Percentiles rank a stretch among this genome's conserved stretches.
These are phyloP conservation scores for Typha latifolia DNA, from an alignment of 176 grass and related monocot species.

Conservation along the genomic window DNA sequence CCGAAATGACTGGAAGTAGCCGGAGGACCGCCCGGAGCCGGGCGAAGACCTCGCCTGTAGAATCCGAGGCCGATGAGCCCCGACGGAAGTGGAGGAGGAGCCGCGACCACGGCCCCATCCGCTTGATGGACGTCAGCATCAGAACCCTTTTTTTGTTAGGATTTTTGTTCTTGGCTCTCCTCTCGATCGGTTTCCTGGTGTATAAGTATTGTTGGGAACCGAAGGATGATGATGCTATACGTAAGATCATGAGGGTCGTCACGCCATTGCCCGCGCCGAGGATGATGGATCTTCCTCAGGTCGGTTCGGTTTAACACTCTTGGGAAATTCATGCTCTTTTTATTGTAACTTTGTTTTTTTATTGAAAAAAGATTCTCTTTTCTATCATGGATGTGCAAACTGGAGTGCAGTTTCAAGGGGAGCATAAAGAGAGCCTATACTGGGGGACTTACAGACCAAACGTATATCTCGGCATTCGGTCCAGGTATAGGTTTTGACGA, in stretches of 20 bases:
- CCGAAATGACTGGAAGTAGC: constrained; percentile 17
- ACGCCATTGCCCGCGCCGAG: constrained; percentile 60
- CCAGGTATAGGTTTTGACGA: constrained; percentile 44
- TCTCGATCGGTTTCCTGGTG: constrained; percentile 20
- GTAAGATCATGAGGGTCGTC: constrained; percentile 50
- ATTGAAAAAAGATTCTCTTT: constrained; percentile 17
- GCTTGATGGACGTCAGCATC: constrained; percentile 39
- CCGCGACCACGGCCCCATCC: constrained; percentile 44
- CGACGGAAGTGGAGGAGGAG: constrained; percentile 5
- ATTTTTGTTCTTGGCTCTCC: constrained; percentile 19
- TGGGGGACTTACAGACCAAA: constrained; percentile 95
- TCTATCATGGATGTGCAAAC: constrained; percentile 2
- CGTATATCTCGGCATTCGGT: constrained; percentile 83
- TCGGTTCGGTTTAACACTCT: constrained; percentile 11
- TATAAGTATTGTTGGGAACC: constrained; percentile 26
- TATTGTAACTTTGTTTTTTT: background rate
- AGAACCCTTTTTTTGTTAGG: constrained; percentile 31
- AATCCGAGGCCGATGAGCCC: constrained; percentile 17
- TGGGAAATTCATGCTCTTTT: background rate
- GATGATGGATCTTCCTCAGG: constrained; percentile 95
- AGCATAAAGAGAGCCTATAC: constrained; percentile 86
- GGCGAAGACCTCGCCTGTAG: constrained; percentile 7
- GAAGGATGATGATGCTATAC: constrained; percentile 24
- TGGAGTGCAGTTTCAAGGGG: constrained; percentile 69
- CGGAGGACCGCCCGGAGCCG: constrained; percentile 28